These are phyloP conservation scores for Aspergillus homomorphus DNA, from an alignment of 495 filamentous ascomycete genomes.

Conservation along the genomic window DNA sequence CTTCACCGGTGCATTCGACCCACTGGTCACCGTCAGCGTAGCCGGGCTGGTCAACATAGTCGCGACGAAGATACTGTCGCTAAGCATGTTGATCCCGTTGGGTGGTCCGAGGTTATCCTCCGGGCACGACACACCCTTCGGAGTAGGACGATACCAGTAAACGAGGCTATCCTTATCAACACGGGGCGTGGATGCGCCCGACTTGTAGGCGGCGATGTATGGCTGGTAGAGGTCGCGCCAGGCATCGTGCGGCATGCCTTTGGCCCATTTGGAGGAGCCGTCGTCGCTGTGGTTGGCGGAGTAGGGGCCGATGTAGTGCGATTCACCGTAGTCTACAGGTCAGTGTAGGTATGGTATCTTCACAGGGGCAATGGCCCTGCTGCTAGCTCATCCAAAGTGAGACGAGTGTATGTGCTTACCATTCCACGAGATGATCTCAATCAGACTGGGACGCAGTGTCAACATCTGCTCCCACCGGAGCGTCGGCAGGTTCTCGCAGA, in stretches of 20 bases:
- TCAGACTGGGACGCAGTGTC: slow-evolving; percentile 39
- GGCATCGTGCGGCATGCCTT: slow-evolving; percentile 49
- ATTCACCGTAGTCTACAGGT: slow-evolving; percentile 53
- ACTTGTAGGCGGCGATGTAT: slow-evolving; percentile 57
- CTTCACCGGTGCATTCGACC: slow-evolving; percentile 22
- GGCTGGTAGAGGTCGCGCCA: slow-evolving; percentile 43
- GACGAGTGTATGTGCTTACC: slow-evolving; percentile 9
- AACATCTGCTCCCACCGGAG: slow-evolving; percentile 55
- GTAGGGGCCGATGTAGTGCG: slow-evolving; percentile 48
- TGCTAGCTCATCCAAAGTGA: background rate
- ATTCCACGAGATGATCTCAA: slow-evolving; percentile 66
- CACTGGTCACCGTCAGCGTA: slow-evolving; percentile 45
- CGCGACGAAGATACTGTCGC: slow-evolving; percentile 50
- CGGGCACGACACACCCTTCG: slow-evolving; percentile 30
- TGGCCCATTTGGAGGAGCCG: slow-evolving; percentile 56
- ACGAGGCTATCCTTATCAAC: slow-evolving; percentile 44
- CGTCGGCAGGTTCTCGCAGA: slow-evolving; percentile 41
- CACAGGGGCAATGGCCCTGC: background rate
- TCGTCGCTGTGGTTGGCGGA: slow-evolving; percentile 50
- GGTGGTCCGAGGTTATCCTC: slow-evolving; percentile 15
- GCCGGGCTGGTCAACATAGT: slow-evolving; percentile 48
- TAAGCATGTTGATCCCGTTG: slow-evolving; percentile 35
- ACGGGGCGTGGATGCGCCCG: slow-evolving; percentile 37
- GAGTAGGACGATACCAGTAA: slow-evolving; percentile 47
- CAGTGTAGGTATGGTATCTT: background rate